phyloP scores from a whole-genome alignment of 495 filamentous ascomycete species.

The Lichina pygmaea region DNA sequence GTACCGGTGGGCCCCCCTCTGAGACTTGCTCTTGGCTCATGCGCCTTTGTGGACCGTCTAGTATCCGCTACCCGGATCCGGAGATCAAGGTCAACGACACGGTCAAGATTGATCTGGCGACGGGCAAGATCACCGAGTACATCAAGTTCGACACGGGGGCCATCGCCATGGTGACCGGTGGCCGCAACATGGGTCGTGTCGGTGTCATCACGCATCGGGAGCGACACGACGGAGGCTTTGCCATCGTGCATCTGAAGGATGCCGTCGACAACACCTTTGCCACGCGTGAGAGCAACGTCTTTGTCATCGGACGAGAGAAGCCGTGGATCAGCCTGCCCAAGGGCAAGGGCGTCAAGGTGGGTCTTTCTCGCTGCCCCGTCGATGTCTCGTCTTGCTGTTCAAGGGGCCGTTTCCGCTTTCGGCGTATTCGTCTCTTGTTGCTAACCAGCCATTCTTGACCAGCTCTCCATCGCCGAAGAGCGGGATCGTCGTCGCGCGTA shows the following conservation, averaged over 20 bases:
- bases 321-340: conserved; percentile 97
- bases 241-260: conserved; percentile 98
- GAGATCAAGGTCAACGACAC: conserved; percentile 98
- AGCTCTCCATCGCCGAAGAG: conserved; percentile 93
- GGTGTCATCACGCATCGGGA: conserved; percentile 99
- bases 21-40: conserved; percentile 12
- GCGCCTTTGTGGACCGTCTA: conserved; percentile 13
- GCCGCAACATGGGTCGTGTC: conserved; percentile 99
- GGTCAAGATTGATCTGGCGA: conserved; percentile 90
- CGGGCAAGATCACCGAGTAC: conserved; percentile 89
- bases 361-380: conserved; percentile 4
- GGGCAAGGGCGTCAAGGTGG: conserved; percentile 96
- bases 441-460: neutral
- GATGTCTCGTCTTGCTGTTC: neutral
- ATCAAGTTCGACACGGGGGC: conserved; percentile 94
- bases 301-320: conserved; percentile 92
- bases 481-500: conserved; percentile 77
- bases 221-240: conserved; percentile 98
- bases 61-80: conserved; percentile 97
- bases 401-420: neutral
- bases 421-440: conserved; percentile 3
- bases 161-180: conserved; percentile 92
- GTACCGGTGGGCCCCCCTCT: too few relatives aligned
- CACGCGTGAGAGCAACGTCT: conserved; percentile 95
- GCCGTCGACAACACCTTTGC: conserved; percentile 98